A percentile compares a stretch with the other conserved stretches of the same genome.
Conservation (phyloP, 2,329 filamentous ascomycete species). For the Daldinia sp. region DNA sequence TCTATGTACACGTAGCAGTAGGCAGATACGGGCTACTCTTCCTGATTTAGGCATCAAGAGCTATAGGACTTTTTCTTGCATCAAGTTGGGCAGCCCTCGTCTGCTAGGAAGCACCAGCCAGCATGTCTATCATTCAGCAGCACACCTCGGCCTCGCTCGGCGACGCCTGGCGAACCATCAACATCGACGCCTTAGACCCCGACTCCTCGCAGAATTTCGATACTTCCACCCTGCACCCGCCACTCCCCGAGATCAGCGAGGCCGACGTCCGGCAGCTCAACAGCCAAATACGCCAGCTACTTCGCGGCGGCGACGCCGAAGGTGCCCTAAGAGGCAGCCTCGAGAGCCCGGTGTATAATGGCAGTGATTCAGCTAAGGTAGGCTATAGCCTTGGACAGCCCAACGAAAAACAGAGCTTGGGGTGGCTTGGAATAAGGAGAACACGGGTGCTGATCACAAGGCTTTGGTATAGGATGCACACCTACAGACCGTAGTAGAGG, state of each 20-base stretch:
- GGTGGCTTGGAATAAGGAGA: slow-evolving; percentile 21
- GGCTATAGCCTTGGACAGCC: slow-evolving; percentile 28
- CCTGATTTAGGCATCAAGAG: slow-evolving; percentile 20
- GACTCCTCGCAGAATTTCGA: slow-evolving; percentile 94
- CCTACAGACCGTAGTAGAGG: slow-evolving; percentile 87
- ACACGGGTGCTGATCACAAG: slow-evolving; percentile 27
- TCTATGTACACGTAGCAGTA: slow-evolving; percentile 35
- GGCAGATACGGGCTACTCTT: slow-evolving; percentile 6
- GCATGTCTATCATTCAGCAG: slow-evolving; percentile 74
- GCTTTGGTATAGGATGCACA: slow-evolving; percentile 76
- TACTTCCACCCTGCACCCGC: slow-evolving; percentile 80
- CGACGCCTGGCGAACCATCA: slow-evolving; percentile 85
- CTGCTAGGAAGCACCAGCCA: slow-evolving; percentile 1
- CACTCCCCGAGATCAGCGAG: slow-evolving; percentile 76
- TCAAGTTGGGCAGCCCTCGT: slow-evolving; percentile 27
- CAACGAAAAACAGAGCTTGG: slow-evolving; percentile 17
- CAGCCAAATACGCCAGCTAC: slow-evolving; percentile 84
- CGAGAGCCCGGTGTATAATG: slow-evolving; percentile 82
- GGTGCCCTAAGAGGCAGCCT: slow-evolving; percentile 85
- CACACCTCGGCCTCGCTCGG: slow-evolving; percentile 66
- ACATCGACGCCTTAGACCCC: slow-evolving; percentile 89
- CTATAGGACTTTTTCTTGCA: not conserved
- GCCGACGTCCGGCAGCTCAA: slow-evolving; percentile 80
- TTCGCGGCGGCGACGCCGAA: slow-evolving; percentile 86
- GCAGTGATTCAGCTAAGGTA: slow-evolving; percentile 66